Evolutionary conservation across 148 eudicot genomes (phyloP).

Genomic region (Arctostaphylos glauca): DNA sequence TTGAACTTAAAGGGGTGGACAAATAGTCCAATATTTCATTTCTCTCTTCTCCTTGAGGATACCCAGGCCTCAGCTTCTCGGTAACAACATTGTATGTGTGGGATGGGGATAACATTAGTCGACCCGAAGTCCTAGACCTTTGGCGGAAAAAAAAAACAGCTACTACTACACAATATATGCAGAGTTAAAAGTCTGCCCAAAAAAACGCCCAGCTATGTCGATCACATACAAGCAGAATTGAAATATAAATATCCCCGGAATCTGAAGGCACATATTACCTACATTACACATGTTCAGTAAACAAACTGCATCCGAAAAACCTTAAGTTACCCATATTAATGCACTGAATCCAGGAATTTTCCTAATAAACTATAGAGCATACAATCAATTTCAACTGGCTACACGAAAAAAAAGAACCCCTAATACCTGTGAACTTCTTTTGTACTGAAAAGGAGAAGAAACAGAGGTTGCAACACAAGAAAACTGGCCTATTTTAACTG

Average conservation of each 20-base stretch:
- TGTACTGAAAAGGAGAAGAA: slow-evolving; percentile 22
- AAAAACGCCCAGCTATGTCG: background rate
- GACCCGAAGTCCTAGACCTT: background rate
- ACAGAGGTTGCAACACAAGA: slow-evolving; percentile 26
- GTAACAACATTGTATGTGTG: background rate
- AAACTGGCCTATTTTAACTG: slow-evolving; percentile 19
- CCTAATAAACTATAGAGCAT: background rate
- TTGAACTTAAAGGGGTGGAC: background rate
- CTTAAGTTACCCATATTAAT: background rate
- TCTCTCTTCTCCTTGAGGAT: background rate
- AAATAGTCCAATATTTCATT: background rate
- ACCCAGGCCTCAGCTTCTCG: background rate
- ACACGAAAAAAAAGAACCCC: background rate
- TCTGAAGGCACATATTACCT: background rate
- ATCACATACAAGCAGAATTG: background rate
- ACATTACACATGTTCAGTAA: background rate
- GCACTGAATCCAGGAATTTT: background rate
- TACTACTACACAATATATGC: background rate
- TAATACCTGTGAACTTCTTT: slow-evolving; percentile 22
- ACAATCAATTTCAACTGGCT: slow-evolving; percentile 2
- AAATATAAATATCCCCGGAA: background rate
- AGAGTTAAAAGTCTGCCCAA: background rate
- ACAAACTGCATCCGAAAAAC: background rate
- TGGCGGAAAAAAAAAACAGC: background rate
- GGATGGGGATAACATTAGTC: background rate